Conservation (phyloP, 805 yeast species). For the Yamadazyma insecticola region DNA sequence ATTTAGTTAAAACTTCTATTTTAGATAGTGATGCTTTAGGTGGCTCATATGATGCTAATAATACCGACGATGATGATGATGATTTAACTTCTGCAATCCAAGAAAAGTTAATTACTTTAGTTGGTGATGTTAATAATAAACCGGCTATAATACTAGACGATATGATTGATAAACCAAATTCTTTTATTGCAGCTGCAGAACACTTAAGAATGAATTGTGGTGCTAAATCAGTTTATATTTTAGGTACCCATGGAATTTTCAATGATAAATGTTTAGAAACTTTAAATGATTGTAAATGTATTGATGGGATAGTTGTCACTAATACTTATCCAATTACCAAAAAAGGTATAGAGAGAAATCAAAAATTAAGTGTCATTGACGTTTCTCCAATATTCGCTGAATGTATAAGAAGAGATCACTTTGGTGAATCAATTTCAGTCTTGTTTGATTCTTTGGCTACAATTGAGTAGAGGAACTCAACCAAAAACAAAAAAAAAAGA, state of each 20-base stretch:
- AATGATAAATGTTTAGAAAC: conserved; percentile 81
- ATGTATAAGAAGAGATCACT: conserved; percentile 97
- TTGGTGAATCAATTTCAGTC: conserved; percentile 94
- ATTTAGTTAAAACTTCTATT: conserved; percentile 82
- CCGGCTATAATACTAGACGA: conserved; percentile 95
- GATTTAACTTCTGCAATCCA: conserved; percentile 55
- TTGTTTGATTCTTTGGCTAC: conserved; percentile 83
- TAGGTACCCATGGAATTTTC: conserved; percentile 96
- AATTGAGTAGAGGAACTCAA: conserved; percentile 23
- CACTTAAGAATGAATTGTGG: conserved; percentile 95
- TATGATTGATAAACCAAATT: conserved; percentile 92
- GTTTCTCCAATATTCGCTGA: conserved; percentile 95
- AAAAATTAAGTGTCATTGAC: conserved; percentile 82
- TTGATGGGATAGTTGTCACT: conserved; percentile 90
- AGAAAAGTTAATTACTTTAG: conserved; percentile 91
- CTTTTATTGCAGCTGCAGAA: conserved; percentile 97
- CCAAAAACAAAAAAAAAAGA: conserved; percentile 3
- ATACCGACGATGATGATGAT: conserved; percentile 85
- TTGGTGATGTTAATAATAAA: conserved; percentile 89
- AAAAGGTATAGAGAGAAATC: conserved; percentile 50
- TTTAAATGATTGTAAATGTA: conserved; percentile 71
- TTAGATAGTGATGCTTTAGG: conserved; percentile 66
- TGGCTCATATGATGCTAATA: conserved; percentile 69
- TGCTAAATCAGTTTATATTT: conserved; percentile 81
- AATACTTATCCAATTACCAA: conserved; percentile 89